A percentile compares a stretch with the other conserved stretches of the same genome.
Evolutionary conservation across 2,329 filamentous ascomycete species (phyloP).

Genomic region (Fusarium metavorans): DNA sequence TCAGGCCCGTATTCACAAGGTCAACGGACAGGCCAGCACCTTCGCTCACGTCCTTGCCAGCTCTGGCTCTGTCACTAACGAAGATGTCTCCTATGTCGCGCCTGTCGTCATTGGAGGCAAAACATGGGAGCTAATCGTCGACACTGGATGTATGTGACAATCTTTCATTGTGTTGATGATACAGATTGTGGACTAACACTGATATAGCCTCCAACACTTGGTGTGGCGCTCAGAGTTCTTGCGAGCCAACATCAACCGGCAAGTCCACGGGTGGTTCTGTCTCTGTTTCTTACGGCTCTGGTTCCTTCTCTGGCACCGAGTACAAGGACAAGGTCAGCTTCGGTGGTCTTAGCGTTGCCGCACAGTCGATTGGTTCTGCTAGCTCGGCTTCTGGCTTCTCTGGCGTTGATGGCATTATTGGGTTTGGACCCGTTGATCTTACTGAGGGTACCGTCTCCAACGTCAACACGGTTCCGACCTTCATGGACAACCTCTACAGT

Average conservation of each 20-base stretch:
- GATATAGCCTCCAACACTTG: neutral
- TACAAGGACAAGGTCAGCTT: neutral
- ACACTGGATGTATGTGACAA: neutral
- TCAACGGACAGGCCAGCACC: neutral
- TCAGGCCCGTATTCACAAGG: neutral
- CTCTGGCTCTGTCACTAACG: neutral
- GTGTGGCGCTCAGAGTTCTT: neutral
- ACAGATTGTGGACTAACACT: neutral
- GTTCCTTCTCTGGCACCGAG: neutral
- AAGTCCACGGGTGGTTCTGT: neutral
- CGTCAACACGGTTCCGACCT: neutral
- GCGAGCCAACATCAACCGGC: neutral
- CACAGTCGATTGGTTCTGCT: neutral
- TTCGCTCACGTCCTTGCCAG: neutral
- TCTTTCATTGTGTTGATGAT: neutral
- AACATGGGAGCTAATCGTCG: neutral
- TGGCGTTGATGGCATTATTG: neutral
- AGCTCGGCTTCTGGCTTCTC: neutral
- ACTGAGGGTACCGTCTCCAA: neutral
- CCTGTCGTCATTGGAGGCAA: neutral
- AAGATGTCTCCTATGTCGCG: neutral
- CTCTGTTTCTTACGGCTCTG: neutral
- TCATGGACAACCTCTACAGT: neutral
- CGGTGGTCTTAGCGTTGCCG: neutral
- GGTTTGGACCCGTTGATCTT: neutral